Base-by-base conservation (phyloP, 2,329 filamentous ascomycete genomes). In the Claviceps purpurea region DNA sequence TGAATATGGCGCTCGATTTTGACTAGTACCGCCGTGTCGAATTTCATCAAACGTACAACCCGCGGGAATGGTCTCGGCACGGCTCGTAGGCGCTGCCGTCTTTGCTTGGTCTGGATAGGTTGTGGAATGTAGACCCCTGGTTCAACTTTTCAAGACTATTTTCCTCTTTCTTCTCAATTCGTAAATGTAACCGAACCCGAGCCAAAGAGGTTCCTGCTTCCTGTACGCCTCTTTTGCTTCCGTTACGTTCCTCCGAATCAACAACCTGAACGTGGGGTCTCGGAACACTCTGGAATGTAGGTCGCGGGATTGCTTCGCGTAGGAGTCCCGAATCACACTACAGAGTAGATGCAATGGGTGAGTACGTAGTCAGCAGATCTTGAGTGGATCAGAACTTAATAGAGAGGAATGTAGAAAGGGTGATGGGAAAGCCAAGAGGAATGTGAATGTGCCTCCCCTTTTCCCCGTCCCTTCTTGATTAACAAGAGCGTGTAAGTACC, bases 211-310 rank as follows among this genome's bases (percentile, higher is more conserved):
- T 42, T 6, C 16, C 42, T 8, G 22, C n/a, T 3, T 30, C 26
- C 24, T n/a, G 14, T n/a, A n/a, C 38, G 8, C 26, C 26, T 30
- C 26, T 30, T 30, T 30, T 30, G 3, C 26, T 30, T 44, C 16
- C 42, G 7, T 44, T 4, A 22, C 13, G 40, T 20, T 26, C 6
- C 40, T 38, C 20, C 41, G 41, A 37, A 41, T 22, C 43, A 20
- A 46, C 43, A 46, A 4, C 47, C 41, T 30, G 30, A 47, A 38
- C 43, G 48, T 53, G 43, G 26, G 48, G 22, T 47, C 24, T 47
- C 47, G n/a, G 16, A 8, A 38, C 24, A 20, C 37, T 30, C 52
- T 50, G 52, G 52, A 53, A 53, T 53, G 52, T n/a, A 24, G 26
- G 50, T 13, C 30, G 43, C 14, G 43, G 46, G n/a, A 18, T 50